Percentiles rank a stretch among this genome's conserved stretches.
Evolutionary conservation across 202 grass and related monocot species (phyloP).

Genomic region (Digitaria exilis): DNA sequence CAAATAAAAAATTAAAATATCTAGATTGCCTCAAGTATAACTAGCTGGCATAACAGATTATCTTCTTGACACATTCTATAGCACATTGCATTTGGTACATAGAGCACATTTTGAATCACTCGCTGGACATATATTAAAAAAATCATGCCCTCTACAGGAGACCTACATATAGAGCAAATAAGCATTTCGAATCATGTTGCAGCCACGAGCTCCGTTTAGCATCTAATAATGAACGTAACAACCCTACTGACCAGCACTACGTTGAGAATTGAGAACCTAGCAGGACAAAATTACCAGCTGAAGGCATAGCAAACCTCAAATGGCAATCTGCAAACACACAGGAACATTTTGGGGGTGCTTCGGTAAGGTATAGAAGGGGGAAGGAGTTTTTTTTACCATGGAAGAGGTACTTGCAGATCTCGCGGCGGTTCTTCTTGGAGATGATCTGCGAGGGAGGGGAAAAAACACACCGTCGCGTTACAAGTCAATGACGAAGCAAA

Average conservation of each 20-base stretch:
- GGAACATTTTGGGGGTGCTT: too few species aligned
- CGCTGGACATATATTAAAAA: neutral
- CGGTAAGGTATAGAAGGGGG: neutral
- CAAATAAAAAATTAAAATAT: neutral
- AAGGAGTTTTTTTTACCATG: constrained; percentile 44
- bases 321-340: neutral
- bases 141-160: neutral
- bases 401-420: constrained; percentile 99
- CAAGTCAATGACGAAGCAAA: neutral
- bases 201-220: too few species aligned
- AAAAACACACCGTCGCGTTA: neutral
- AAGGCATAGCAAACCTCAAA: neutral
- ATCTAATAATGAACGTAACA: neutral
- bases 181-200: neutral
- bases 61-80: neutral
- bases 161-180: neutral
- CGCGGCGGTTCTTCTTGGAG: constrained; percentile 87
- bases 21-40: neutral
- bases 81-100: neutral
- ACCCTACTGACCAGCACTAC: neutral
- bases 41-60: neutral
- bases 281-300: neutral
- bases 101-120: neutral
- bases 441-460: constrained; percentile 59
- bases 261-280: neutral